Evolutionary conservation across 1,284 basidiomycete species (phyloP), one percentile per base, ranked within the genome.

Genomic region (Apiotrichum akiyoshidainum): DNA sequence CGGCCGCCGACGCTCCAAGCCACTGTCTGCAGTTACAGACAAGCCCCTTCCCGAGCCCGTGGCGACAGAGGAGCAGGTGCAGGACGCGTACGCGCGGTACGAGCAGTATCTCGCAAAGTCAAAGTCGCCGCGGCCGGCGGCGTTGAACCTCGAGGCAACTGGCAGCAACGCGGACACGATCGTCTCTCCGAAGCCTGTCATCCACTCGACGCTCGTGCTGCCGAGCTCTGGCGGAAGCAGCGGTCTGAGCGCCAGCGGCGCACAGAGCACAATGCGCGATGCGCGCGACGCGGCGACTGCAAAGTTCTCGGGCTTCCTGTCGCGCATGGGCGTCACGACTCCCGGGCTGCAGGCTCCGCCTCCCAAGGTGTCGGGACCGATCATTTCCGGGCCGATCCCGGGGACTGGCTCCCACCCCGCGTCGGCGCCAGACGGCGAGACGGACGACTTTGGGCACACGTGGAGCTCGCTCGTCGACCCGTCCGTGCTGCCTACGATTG

Each of bases 1-100:
- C 35, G 35, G 35, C 35, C 48, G 35, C 5, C 48, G 35, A 6
- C 44, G 16, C 39, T 53, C 42, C 5, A 13, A 31, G n/a, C 41
- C 52, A n/a, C 19, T n/a, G 19, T 17, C 37, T 39, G 7, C 31
- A 5, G 49, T 17, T 34, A 26, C 16, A 10, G 21, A 26, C n/a
- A 26, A 21, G 26, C 42, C 37, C n/a, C 34, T 22, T 37, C 42
- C 41, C 37, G 35, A 48, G 35, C 21, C 26, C 26, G 26, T 31
- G 26, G 26, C 40, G 22, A 42, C 54, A 11, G 60, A 54, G 35
- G 46, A 66, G 39, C 60, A 66, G 82, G 80, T 89, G 55, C 87
- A 93, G 68, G 93, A 97, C 75, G 93, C 93, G 0, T 97, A 89
- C 73, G 90, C 92, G 59, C 83, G 90, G 19, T 96, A 93, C 71